phyloP scores from a whole-genome alignment of 1,284 basidiomycete species.

The Sphaerobolus stellatus region DNA sequence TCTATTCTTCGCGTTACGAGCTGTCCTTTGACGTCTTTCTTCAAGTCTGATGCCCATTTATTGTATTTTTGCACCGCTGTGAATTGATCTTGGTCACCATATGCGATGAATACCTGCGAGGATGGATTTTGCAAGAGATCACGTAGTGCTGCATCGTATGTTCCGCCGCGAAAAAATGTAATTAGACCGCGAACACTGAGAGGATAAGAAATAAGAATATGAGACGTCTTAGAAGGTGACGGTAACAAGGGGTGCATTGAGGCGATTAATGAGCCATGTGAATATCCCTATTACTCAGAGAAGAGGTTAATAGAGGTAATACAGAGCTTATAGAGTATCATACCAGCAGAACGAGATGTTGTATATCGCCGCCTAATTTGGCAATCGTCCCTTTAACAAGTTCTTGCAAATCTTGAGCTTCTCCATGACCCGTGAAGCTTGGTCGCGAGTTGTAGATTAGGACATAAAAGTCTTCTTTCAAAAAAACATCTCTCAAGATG shows the following conservation, averaged over 20 bases:
- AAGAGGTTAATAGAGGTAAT: conserved; percentile 3
- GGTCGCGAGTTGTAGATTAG: conserved; percentile 72
- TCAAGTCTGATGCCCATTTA: conserved; percentile 50
- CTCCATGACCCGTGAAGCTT: conserved; percentile 66
- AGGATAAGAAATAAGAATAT: conserved; percentile 77
- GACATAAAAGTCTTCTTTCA: conserved; percentile 51
- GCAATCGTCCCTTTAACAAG: conserved; percentile 58
- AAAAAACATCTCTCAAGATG: conserved; percentile 34
- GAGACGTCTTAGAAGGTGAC: conserved; percentile 50
- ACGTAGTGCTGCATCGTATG: conserved; percentile 52
- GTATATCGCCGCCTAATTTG: conserved; percentile 39
- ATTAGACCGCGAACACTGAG: conserved; percentile 65
- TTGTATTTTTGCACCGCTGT: conserved; percentile 56
- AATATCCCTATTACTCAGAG: conserved; percentile 61
- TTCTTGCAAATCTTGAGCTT: conserved; percentile 64
- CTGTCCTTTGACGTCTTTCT: conserved; percentile 19
- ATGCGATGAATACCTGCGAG: conserved; percentile 60
- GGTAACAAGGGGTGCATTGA: conserved; percentile 57
- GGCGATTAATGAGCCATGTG: conserved; percentile 71
- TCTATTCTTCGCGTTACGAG: conserved; percentile 34
- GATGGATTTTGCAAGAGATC: conserved; percentile 43
- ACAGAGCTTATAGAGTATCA: conserved; percentile 20
- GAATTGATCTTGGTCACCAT: conserved; percentile 73
- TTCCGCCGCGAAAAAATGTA: conserved; percentile 61
- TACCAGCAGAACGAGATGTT: conserved; percentile 53